Evolutionary conservation across 352 stramenopile species (phyloP), one percentile per base, ranked within the genome.

Genomic region (Phytophthora sp.): DNA sequence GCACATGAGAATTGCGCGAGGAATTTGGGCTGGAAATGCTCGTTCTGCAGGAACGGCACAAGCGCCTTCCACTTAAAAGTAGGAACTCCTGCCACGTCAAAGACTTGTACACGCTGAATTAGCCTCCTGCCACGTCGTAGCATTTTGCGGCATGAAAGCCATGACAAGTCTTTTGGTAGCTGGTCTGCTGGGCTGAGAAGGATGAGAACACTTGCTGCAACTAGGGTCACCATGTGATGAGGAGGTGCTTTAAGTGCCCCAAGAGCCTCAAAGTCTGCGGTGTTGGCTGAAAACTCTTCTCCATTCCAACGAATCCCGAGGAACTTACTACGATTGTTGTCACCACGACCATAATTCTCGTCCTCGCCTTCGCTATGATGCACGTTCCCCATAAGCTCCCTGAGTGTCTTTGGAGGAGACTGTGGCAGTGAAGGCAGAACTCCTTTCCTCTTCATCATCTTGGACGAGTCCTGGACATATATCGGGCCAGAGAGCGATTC

Each of bases 21-120:
- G 38, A 86, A 85, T 3, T 74, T 74, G 3, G 85, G 83, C n/a
- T 89, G 66, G 52, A 90, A 92, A 55, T 90, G 76, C 27, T 88
- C 78, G 61, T 91, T 91, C 54, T 89, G 71, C 3, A 91, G 51
- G 55, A 94, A 92, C 12, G 85, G 85, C 0, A 79, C 49, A 30
- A 94, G 64, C 16, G 85, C 85, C 57, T 89, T 84, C 80, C 82
- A 89, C 66, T 93, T 93, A 61, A 93, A 93, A 11, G 63, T 47
- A 7, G 76, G 81, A 3, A 88, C 76, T 12, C 44, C 51, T 16
- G 55, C 64, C 4, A 84, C 73, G n/a, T 81, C 70, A 13, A 88
- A 73, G 8, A 9, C 27, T 12, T 73, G 59, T 20, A 92, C 62
- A 6, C 79, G 72, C 21, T 88, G 72, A 16, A 94, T 65, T 1